Evolutionary conservation across 805 yeast genomes (phyloP), one percentile per base, ranked within the genome.

Genomic region (Barnettozyma populi): DNA sequence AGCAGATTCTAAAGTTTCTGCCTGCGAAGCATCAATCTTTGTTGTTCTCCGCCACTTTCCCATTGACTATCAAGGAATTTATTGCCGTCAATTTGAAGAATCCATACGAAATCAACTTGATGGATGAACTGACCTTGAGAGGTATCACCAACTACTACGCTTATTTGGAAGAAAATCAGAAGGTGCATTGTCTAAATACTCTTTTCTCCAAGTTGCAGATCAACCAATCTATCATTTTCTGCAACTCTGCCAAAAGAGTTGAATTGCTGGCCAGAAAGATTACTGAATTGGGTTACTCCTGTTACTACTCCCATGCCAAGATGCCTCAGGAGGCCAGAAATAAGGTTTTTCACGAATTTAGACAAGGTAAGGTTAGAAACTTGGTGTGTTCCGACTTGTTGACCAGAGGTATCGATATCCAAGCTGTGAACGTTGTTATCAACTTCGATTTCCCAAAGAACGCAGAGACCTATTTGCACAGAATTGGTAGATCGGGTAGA

Each of bases 401-500:
- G 54, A 92, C 98, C 27, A 86, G 98, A 76, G 98, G 99, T 79
- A 94, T 94, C 61, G 99, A 94, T 76, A 92, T 94, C 60, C 98
- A 94, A 70, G 98, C 98, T 7, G 99, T 94, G 55, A 94, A 94
- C 64, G 98, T 94, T 41, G 99, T 94, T 43, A 87, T 94, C 61
- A 94, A 94, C 72, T 94, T 94, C 66, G 99, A 94, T 68, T 94
- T 94, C 84, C 99, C 99, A 52, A 92, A 92, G 68, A 89, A 85
- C 46, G 97, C 98, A 7, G 99, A 94, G 69, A 94, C 98, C 36
- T 94, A 94, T 66, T 78, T 94, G 59, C 99, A 94, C 75, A 81
- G 99, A 72, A 92, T 92, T 57, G 99, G 99, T 69, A 84, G 99
- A 70, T 90, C 96, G 58, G 99, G 99, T 57, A 87, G 99, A 76